Base-by-base conservation (phyloP, 2,329 filamentous ascomycete genomes). In the Myriangium duriaei region DNA sequence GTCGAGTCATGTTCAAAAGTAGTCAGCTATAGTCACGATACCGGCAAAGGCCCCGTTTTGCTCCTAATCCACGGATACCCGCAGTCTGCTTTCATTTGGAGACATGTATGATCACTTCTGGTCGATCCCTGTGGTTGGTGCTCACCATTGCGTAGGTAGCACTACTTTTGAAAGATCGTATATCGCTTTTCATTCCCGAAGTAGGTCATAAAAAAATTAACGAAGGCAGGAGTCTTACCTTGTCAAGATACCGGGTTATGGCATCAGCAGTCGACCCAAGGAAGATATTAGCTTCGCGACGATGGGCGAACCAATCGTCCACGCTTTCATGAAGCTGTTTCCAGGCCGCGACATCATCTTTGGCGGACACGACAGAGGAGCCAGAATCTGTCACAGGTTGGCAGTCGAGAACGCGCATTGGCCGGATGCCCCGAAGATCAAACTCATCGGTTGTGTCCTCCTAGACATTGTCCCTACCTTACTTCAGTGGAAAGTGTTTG, bases 381-480 rank as follows among this genome's bases (percentile, higher is more conserved):
- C 62, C 2, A 60, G 67, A 6, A 58, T 71, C 44, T 59, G 57
- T 37, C 68, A 71, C 48, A 64, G 66, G 14, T 54, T 71, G 24
- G 54, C 65, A 18, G 64, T 69, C 21, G 59, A 65, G 42, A 49
- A 52, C 24, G 45, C 53, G 6, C 40, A 55, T 4, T 39, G 45
- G 5, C 46, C 39, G 21, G 33, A 37, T 2, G n/a, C 36, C 17
- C n/a, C 41, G 11, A 18, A 36, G 11, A 11, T 38, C 4, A 57
- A 54, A 15, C 52, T 68, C 32, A 39, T 53, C 3, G 62, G 61
- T 5, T 52, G 58, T 1, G 54, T 63, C 13, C 46, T 71, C 11
- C 51, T 69, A 12, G 68, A 71, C 48, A 69, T 70, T 41, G 58
- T 71, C 2, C 68, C 65, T 4, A 68, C 65, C 4, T 47, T 57